These are phyloP conservation scores for Paraleonurus japonicus DNA, from an alignment of 257 asterid species.

Conservation along the genomic window DNA sequence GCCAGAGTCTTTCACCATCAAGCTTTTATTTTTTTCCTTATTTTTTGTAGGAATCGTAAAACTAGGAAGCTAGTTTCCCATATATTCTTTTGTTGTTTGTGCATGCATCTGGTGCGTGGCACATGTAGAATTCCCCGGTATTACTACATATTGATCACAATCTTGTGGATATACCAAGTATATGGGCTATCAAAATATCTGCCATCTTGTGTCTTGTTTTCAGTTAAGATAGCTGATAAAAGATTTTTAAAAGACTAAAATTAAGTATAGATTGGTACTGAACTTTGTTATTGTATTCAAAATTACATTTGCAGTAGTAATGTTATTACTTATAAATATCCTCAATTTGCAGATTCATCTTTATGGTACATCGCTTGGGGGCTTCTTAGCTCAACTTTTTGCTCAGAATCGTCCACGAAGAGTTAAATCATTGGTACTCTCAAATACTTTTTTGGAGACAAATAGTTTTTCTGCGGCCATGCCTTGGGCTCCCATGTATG, in stretches of 20 bases:
- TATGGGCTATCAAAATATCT: not conserved
- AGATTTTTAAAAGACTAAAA: not conserved
- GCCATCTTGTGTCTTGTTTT: not conserved
- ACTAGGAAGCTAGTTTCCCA: not conserved
- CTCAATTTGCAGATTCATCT: slow-evolving; percentile 67
- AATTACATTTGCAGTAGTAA: not conserved
- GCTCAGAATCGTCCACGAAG: slow-evolving; percentile 97
- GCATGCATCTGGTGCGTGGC: slow-evolving; percentile 3
- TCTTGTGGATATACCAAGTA: not conserved
- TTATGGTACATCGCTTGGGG: slow-evolving; percentile 96
- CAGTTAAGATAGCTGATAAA: not conserved
- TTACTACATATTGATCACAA: not conserved
- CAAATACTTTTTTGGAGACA: slow-evolving; percentile 92
- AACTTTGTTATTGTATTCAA: not conserved
- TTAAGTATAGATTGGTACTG: not conserved
- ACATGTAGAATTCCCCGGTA: not conserved
- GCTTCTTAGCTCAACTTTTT: slow-evolving; percentile 96
- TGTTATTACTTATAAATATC: slow-evolving; percentile 12
- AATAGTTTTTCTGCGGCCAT: slow-evolving; percentile 81
- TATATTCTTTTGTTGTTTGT: not conserved
- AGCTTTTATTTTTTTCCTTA: not conserved
- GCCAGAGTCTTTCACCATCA: not conserved
- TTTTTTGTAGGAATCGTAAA: not conserved
- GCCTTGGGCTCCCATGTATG: slow-evolving; percentile 99
- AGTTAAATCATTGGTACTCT: slow-evolving; percentile 87